Base-by-base conservation (phyloP, 495 filamentous ascomycete species). In the Penicillium atrosanguineum region DNA sequence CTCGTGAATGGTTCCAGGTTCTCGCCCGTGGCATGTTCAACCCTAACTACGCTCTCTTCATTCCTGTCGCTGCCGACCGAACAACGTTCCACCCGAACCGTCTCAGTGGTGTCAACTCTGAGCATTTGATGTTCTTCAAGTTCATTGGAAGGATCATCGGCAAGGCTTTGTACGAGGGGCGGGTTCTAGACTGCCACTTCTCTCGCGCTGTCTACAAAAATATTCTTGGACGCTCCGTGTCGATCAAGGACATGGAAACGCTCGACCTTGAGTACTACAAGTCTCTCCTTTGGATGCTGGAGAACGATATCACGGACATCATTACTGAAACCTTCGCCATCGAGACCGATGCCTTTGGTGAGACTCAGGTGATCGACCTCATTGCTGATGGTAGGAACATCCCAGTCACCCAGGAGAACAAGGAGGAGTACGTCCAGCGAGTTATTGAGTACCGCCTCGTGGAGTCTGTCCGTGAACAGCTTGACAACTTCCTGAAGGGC, bases 201-300 rank as follows among this genome's bases (percentile, higher is more conserved):
- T 96, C 91, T 71, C 83, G 94, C 63, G 94, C 95, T 7, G 95
- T 99, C 45, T 99, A 99, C 77, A 97, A 97, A 78, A 84, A 87
- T 55, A 97, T 99, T 52, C 82, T 99, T 29, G 89, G 95, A 55
- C 91, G 94, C 62, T 81, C 90, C 6, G 94, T 97, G 29, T 96
- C 91, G 5, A 88, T 97, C 70, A 99, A 97, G 78, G 94, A 99
- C 58, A 97, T 99, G 94, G 94, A 99, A 69, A 96, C 94, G 14
- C 86, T 99, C 47, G 94, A 99, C 69, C 84, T 96, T 20, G 91
- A 97, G 58, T 97, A 97, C 76, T 96, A 97, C 81, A 97, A 99
- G 68, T 96, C 93, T n/a, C 83, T 99, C 7, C 81, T 91, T 38
- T 99, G 94, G 94, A 97, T 99, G 87, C 81, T 97, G 46, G 90